These are phyloP conservation scores for Hypoxylon lenormandii DNA, from an alignment of 495 filamentous ascomycete species.

Conservation along the genomic window DNA sequence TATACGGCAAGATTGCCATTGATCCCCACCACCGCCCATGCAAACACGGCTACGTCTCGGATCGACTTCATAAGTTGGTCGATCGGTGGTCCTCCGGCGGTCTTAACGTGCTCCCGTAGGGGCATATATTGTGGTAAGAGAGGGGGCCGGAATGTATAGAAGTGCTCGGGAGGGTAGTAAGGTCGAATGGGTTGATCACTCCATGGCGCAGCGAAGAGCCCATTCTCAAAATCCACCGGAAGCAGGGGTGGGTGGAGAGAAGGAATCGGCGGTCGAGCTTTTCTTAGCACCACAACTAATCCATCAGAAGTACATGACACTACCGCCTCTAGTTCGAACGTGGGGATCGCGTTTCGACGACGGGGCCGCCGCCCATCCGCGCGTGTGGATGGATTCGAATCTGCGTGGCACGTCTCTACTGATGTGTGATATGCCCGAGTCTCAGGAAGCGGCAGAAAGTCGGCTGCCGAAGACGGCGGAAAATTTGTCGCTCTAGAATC, in stretches of 20 bases:
- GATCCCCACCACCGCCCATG: conserved; percentile 83
- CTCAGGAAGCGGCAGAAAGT: conserved; percentile 4
- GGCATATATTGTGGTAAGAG: conserved; percentile 60
- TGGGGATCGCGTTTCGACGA: conserved; percentile 45
- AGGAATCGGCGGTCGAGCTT: conserved; percentile 77
- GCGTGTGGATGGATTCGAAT: conserved; percentile 22
- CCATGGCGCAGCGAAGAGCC: conserved; percentile 83
- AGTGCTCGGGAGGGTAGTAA: conserved; percentile 56
- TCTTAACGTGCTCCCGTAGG: conserved; percentile 57
- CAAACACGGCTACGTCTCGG: conserved; percentile 84
- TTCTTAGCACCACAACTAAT: conserved; percentile 83
- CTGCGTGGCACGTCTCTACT: conserved; percentile 21
- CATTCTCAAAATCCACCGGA: conserved; percentile 68
- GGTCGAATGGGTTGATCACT: conserved; percentile 69
- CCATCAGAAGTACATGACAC: conserved; percentile 92
- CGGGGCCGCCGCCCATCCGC: conserved; percentile 16
- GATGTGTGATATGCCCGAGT: conserved; percentile 10
- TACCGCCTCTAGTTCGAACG: conserved; percentile 83
- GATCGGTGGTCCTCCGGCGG: conserved; percentile 63
- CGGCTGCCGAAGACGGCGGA: background rate
- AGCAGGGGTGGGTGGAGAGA: conserved; percentile 61
- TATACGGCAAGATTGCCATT: conserved; percentile 79
- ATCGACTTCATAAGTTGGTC: conserved; percentile 82
- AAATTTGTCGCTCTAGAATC: conserved; percentile 1
- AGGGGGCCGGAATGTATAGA: conserved; percentile 58